Evolutionary conservation across 495 filamentous ascomycete genomes (phyloP), one percentile per base, ranked within the genome.

Genomic region (Penicillium paxilli): DNA sequence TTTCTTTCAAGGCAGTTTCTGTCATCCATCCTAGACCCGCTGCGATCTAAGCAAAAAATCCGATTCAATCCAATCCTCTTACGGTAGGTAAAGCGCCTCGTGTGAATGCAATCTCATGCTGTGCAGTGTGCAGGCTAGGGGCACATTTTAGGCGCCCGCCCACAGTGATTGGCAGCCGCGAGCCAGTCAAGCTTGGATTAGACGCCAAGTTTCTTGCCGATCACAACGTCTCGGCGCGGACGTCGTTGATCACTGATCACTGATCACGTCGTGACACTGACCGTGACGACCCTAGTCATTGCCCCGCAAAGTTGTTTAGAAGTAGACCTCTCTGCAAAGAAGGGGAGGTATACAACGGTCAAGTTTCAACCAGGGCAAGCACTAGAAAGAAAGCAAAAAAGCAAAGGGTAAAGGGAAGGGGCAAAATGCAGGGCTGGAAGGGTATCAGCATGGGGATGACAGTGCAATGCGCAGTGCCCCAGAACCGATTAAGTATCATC

Each of bases 101-200:
- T 44, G 41, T 22, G 23, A 44, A 30, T 46, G 23, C 44, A 24
- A 30, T 46, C 23, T 10, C 17, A 33, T 21, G 7, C 16, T 24
- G 44, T 33, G 54, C 53, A 54, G 51, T 24, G 44, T 33, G 54
- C 53, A 54, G 51, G 23, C 49, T 23, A 53, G 37, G n/a, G n/a
- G 54, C 49, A 59, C 42, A 35, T 28, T 49, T 60, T 60, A 63
- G 59, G 62, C 64, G 59, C 62, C 54, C 35, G 44, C 19, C 26
- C 44, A 58, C 51, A 52, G 30, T 38, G 56, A 60, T 60, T 63
- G 57, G 59, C 46, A 47, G 53, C 22, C 55, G 48, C 41, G 47
- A 46, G 54, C 52, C 44, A 57, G 48, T 47, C 47, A 37, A 21
- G 37, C 5, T n/a, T 46, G 46, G 24, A 33, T 40, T 59, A 59